Conservation (phyloP, 2,329 filamentous ascomycete species). For the Calonectria multiphialidica region DNA sequence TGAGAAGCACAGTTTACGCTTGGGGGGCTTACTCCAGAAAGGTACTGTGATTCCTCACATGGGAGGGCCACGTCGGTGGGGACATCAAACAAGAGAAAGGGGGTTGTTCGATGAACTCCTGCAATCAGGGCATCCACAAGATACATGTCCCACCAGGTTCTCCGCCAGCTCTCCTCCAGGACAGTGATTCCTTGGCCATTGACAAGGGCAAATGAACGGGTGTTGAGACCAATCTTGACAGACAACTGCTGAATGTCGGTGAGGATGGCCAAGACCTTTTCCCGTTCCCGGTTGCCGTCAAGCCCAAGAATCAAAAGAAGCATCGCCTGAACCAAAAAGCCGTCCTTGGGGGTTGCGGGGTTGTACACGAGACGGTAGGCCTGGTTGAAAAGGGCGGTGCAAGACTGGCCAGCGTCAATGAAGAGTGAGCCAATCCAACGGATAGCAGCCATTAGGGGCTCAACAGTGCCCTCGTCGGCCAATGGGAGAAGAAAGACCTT, state of each 20-base stretch:
- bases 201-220: conserved; percentile 71
- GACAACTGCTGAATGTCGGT: conserved; percentile 76
- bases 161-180: conserved; percentile 83
- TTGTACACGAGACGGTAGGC: conserved; percentile 63
- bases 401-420: conserved; percentile 58
- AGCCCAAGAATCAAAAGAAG: conserved; percentile 81
- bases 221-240: conserved; percentile 81
- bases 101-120: conserved; percentile 79
- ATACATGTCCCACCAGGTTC: conserved; percentile 90
- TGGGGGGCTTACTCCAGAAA: conserved; percentile 60
- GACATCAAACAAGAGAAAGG: conserved; percentile 76
- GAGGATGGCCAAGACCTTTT: conserved; percentile 76
- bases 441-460: conserved; percentile 65
- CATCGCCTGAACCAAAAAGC: conserved; percentile 80
- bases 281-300: conserved; percentile 80
- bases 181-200: conserved; percentile 74
- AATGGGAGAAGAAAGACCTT: conserved; percentile 61
- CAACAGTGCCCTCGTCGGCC: conserved; percentile 59
- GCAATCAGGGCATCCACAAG: conserved; percentile 86
- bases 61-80: conserved; percentile 78
- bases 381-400: conserved; percentile 67
- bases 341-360: conserved; percentile 60
- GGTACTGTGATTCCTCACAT: conserved; percentile 82
- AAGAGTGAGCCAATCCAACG: conserved; percentile 68
- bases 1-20: fast-evolving